phyloP scores from a whole-genome alignment of 106 monocot genomes.

The Agapanthus africanus region DNA sequence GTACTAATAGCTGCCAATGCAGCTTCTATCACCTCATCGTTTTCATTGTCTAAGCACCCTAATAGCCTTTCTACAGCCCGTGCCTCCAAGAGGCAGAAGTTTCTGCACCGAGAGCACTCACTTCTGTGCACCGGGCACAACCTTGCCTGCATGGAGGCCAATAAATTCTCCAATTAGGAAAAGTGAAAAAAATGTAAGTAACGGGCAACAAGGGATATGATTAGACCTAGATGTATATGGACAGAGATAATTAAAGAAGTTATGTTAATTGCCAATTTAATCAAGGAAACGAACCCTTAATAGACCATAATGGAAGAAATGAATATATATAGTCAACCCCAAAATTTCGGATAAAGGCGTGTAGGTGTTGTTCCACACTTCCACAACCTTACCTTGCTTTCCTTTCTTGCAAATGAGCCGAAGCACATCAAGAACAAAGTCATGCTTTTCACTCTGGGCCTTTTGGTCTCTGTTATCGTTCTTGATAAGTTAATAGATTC shows the following conservation, averaged over 20 bases:
- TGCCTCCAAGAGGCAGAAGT: conserved; percentile 56
- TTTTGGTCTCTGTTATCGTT: neutral
- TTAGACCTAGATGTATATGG: no score
- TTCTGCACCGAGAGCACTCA: conserved; percentile 27
- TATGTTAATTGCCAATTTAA: no score
- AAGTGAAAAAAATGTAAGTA: no score
- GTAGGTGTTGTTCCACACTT: no score
- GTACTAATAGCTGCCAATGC: conserved; percentile 48
- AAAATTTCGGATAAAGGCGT: no score
- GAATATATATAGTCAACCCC: no score
- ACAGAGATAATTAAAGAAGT: no score
- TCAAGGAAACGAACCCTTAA: no score
- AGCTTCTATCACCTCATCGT: conserved; percentile 37
- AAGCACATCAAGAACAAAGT: conserved; percentile 12
- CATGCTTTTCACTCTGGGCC: conserved; percentile 8
- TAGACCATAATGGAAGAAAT: no score
- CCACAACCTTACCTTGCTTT: conserved; percentile 14
- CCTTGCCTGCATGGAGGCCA: neutral
- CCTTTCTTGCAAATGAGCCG: neutral
- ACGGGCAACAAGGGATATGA: no score
- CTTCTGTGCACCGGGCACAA: conserved; percentile 52
- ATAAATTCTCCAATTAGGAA: no score
- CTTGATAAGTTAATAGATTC: conserved; percentile 34
- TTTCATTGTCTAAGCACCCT: conserved; percentile 40
- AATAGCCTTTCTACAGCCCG: conserved; percentile 38